Conservation (phyloP, 495 filamentous ascomycete genomes). For the Trichoderma parareesei region DNA sequence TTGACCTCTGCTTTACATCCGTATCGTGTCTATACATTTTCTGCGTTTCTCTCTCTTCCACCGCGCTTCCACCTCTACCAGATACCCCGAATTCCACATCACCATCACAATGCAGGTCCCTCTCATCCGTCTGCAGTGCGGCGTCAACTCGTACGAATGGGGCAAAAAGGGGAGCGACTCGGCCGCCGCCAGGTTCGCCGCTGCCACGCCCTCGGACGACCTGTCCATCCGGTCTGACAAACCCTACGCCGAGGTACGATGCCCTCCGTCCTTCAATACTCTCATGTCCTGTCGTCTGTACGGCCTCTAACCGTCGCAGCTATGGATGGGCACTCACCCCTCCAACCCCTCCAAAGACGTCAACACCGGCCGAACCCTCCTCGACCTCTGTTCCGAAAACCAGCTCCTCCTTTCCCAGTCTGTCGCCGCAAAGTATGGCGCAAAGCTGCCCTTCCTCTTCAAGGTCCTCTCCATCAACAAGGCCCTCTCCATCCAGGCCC, state of each 20-base stretch:
- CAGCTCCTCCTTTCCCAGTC: slow-evolving; percentile 65
- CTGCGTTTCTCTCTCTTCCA: background rate
- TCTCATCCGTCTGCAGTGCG: slow-evolving; percentile 86
- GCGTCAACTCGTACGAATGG: slow-evolving; percentile 98
- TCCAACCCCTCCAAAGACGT: slow-evolving; percentile 89
- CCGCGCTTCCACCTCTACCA: background rate
- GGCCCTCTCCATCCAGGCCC: slow-evolving; percentile 92
- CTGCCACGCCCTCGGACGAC: slow-evolving; percentile 59
- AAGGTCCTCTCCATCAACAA: slow-evolving; percentile 94
- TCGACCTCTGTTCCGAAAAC: slow-evolving; percentile 87
- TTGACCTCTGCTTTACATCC: background rate
- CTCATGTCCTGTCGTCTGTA: background rate
- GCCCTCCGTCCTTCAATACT: background rate
- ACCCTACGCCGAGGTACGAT: slow-evolving; percentile 76
- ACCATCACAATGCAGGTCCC: slow-evolving; percentile 46
- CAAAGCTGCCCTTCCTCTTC: slow-evolving; percentile 90
- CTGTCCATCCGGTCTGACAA: slow-evolving; percentile 73
- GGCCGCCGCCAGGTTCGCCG: slow-evolving; percentile 68
- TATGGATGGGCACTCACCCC: slow-evolving; percentile 99
- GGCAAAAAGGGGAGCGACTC: slow-evolving; percentile 84
- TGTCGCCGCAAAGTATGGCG: slow-evolving; percentile 60
- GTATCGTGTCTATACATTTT: background rate
- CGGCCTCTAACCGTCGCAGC: slow-evolving; percentile 37
- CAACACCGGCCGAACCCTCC: slow-evolving; percentile 72
- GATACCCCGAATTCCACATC: background rate